Evolutionary conservation across 192 early-diverging fungal genomes (phyloP), one percentile per base, ranked within the genome.

Genomic region (Podila minutissima): DNA sequence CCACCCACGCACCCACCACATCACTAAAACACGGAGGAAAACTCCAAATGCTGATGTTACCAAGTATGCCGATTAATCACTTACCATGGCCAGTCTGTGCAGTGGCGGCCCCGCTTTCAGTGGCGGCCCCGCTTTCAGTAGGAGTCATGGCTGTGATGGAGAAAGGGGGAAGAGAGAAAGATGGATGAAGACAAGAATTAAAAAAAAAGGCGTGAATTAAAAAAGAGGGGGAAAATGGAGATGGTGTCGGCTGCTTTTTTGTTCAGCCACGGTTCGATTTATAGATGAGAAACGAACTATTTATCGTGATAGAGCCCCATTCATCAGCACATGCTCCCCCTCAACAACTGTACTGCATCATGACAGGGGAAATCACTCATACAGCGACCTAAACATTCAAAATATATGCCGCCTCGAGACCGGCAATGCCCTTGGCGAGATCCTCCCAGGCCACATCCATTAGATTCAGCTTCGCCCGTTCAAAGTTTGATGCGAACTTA

Each of bases 401-500:
- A 1, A 46, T 2, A 15, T 60, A 5, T 38, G 13, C 17, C 24
- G 41, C 41, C 38, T 60, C 50, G 2, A 73, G 31, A 4, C 32
- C 11, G 0, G 28, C 10, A 13, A 46, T 41, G n/a, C 20, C 12
- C n/a, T 81, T 65, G 32, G 26, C 29, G 22, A 79, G 37, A 20
- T 79, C 66, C 26, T 66, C 41, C 77, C 77, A 81, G 1, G 66
- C 70, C 33, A 26, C 22, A 32, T 72, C 71, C 50, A 81, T 72
- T 58, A 62, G 28, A 8, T 51, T 28, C 61, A 69, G 26, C 62
- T 73, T 79, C 50, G 49, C 71, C 6, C 62, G 59, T 50, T 79
- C 76, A 63, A 81, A 73, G 55, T 61, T 60, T 22, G 77, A 81
- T 5, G 64, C 62, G 51, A 73, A 81, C 67, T 81, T 72, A 60